Percentiles rank a stretch among this genome's conserved stretches.
Conservation (phyloP, 148 eudicot species). For the Silene latifolia region DNA sequence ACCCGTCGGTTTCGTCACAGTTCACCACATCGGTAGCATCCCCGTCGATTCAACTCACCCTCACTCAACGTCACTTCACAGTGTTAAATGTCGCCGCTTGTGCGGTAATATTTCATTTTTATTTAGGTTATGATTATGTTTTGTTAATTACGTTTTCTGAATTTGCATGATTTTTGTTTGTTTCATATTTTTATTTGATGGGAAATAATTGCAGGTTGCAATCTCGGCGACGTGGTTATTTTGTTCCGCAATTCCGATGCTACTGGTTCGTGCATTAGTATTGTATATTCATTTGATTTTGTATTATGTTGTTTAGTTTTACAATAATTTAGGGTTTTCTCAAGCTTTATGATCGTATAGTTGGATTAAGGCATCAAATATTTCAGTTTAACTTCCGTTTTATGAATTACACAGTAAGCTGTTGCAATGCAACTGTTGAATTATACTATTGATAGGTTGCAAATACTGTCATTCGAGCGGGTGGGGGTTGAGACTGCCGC, state of each 20-base stretch:
- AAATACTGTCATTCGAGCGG: not conserved
- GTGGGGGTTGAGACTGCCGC: not conserved
- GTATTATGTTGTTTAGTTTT: not conserved
- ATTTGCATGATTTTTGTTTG: not conserved
- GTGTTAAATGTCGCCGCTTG: conserved; percentile 62
- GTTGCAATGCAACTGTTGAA: not conserved
- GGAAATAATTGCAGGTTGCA: conserved; percentile 55
- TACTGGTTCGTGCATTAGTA: conserved; percentile 54
- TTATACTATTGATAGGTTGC: not conserved
- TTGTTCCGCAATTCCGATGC: conserved; percentile 69
- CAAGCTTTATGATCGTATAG: conserved; percentile 1
- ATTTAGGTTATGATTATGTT: not conserved
- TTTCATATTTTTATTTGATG: no score
- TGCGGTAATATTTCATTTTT: conserved; percentile 32
- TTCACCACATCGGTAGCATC: conserved; percentile 55
- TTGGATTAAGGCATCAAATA: not conserved
- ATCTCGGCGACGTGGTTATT: conserved; percentile 77
- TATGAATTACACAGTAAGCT: not conserved
- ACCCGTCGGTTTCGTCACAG: conserved; percentile 41
- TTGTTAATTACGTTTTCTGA: not conserved
- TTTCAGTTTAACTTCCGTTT: not conserved
- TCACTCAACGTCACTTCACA: conserved; percentile 63
- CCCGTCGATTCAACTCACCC: conserved; percentile 35
- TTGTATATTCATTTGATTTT: not conserved
- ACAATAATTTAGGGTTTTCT: not conserved